Base-by-base conservation (phyloP, 805 yeast genomes). In the Spathaspora arborariae region DNA sequence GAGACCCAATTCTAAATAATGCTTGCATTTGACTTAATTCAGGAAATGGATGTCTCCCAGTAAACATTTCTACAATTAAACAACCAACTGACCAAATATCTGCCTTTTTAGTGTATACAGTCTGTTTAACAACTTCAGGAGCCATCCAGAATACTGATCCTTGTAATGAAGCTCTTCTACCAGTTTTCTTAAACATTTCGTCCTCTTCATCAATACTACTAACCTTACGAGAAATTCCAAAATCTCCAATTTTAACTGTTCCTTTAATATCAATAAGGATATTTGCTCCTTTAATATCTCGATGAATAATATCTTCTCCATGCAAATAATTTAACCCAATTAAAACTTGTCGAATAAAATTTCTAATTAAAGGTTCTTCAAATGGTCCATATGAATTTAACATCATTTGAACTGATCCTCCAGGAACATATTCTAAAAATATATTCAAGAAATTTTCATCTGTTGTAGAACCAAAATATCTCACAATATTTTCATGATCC, bases 81-180 rank as follows among this genome's bases (percentile, higher is more conserved):
- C 98, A 94, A 0, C 98, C 99, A 8, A 95, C 85, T 0, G 97
- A 88, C 99, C 99, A 94, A 20, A 94, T 89, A 63, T 94, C 99
- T 0, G 96, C 96, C 64, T 88, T 89, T 34, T 85, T 83, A 1
- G 98, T 92, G 45, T 92, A 88, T 0, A 90, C 88, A 1, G 88
- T 84, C 59, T 91, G 97, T 57, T 90, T 88, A 15, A 94, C 98
- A 7, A 94, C 98, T 62, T 94, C 99, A 0, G 99, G 99, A 0
- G 99, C 98, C 99, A 94, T 94, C 98, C 99, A 94, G 60, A 85
- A 94, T 0, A 92, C 74, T 47, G 96, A 88, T 0, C 99, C 99
- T 65, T 92, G 97, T 45, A 89, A 68, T 0, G 96, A 89, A 1
- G 88, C 91, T 39, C 97, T 78, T 46, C 74, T 64, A 11, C 71